Evolutionary conservation across 2,329 filamentous ascomycete genomes (phyloP), one percentile per base, ranked within the genome.

Genomic region (Aspergillus sp.): DNA sequence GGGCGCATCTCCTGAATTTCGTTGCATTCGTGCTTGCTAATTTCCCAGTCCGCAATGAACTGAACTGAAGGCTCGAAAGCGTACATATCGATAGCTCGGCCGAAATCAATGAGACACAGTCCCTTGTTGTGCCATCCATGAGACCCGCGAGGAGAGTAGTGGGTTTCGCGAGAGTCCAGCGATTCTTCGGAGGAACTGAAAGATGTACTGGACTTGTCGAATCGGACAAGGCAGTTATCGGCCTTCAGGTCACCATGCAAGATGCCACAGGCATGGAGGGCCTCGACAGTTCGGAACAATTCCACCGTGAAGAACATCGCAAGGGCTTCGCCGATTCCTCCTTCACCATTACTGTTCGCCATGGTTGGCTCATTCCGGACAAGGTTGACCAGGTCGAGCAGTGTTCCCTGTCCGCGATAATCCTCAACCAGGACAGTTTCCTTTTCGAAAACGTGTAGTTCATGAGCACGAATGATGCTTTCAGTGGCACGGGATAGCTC

Each of bases 291-390:
- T 46, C 94, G 88, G 62, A 99, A 81, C 5, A 99, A 81, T 72
- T 99, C 94, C 55, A 97, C 81, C 6, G 89, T 82, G 75, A 97
- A 96, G 78, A 97, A 97, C 91, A 97, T 97, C 62, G 89, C 90
- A 2, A 97, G 78, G 45, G 82, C 80, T 72, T 99, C 94, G 62
- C 99, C 94, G 82, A 99, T 90, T 14, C 88, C 87, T 2, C 85
- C 85, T 31, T 77, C 74, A 9, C 70, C 64, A 29, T 75, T 73
- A 14, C 73, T 69, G 2, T 71, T 65, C 4, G 82, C 82, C 1
- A 81, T 70, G 31, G 70, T 72, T 4, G 68, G 63, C 57, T 95
- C 89, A 16, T 83, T 80, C 40, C 89, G 86, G 60, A 93, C 88
- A 58, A 88, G 78, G 72, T 99, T 99, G 71, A 99, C 87, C 1